Evolutionary conservation across 345 rosid species (phyloP).

Genomic region (Citrus sinensis): DNA sequence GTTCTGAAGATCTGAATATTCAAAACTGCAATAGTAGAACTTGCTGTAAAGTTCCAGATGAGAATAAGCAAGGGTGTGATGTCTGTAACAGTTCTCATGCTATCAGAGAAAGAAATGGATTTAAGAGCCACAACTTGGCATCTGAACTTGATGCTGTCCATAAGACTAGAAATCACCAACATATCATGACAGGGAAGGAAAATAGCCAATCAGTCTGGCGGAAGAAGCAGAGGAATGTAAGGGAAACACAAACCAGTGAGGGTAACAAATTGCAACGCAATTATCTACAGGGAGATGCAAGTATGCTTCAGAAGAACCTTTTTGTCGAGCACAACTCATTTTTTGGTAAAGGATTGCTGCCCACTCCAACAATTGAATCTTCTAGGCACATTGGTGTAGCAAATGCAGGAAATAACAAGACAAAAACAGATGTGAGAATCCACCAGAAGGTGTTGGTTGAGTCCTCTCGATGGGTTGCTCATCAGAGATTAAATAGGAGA

Average conservation of each 20-base stretch:
- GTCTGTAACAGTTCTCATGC: not conserved
- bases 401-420: not conserved
- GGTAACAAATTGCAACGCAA: not conserved
- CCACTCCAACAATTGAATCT: constrained; percentile 5
- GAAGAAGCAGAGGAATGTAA: constrained; percentile 7
- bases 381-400: not conserved
- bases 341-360: not conserved
- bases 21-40: not conserved
- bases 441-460: not conserved
- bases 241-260: not conserved
- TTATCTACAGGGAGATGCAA: not conserved
- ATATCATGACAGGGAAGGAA: not conserved
- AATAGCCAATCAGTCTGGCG: not conserved
- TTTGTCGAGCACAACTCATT: not conserved
- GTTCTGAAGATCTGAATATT: not conserved
- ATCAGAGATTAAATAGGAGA: not conserved
- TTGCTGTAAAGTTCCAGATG: not conserved
- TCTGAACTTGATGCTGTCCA: not conserved
- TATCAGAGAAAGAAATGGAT: not conserved
- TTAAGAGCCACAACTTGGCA: not conserved
- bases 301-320: constrained; percentile 1
- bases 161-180: not conserved
- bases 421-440: not conserved
- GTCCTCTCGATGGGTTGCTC: not conserved
- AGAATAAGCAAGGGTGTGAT: not conserved